These are phyloP conservation scores for Aspergillus phoenicis DNA, from an alignment of 2,329 filamentous ascomycete species.

Conservation along the genomic window DNA sequence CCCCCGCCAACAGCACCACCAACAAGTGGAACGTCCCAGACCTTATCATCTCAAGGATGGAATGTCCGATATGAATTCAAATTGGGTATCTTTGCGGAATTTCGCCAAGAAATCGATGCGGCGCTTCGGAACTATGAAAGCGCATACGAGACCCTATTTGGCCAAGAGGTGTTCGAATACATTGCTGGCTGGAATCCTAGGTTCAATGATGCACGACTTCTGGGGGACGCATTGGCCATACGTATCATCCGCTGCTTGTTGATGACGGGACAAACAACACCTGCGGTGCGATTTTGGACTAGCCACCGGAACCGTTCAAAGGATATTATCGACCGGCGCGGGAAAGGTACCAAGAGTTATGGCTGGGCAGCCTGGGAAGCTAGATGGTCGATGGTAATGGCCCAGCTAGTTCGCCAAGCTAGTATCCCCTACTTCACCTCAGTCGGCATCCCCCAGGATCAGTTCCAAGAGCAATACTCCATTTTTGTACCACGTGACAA, in stretches of 20 bases:
- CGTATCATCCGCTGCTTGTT: conserved; percentile 80
- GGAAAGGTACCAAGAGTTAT: conserved; percentile 84
- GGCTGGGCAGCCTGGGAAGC: conserved; percentile 94
- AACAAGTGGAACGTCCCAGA: conserved; percentile 80
- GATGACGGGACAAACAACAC: conserved; percentile 76
- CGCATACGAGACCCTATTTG: conserved; percentile 81
- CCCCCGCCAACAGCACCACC: conserved; percentile 82
- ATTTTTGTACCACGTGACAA: conserved; percentile 57
- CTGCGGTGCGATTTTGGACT: conserved; percentile 79
- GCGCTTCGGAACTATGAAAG: conserved; percentile 83
- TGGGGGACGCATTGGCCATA: conserved; percentile 80
- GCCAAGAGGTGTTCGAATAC: conserved; percentile 80
- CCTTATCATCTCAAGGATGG: conserved; percentile 84
- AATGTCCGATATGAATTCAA: conserved; percentile 95
- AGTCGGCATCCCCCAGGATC: conserved; percentile 28
- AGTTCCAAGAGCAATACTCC: conserved; percentile 31
- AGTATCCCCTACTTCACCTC: conserved; percentile 51
- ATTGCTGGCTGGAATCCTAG: conserved; percentile 87
- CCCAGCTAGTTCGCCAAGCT: conserved; percentile 58
- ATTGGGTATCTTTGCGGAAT: conserved; percentile 85
- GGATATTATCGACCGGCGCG: conserved; percentile 78
- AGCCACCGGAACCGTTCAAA: conserved; percentile 72
- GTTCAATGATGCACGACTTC: conserved; percentile 88
- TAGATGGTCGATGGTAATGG: conserved; percentile 66
- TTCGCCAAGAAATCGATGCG: conserved; percentile 87